Conservation (phyloP, 2,329 filamentous ascomycete species). For the Arachnopeziza araneosa region DNA sequence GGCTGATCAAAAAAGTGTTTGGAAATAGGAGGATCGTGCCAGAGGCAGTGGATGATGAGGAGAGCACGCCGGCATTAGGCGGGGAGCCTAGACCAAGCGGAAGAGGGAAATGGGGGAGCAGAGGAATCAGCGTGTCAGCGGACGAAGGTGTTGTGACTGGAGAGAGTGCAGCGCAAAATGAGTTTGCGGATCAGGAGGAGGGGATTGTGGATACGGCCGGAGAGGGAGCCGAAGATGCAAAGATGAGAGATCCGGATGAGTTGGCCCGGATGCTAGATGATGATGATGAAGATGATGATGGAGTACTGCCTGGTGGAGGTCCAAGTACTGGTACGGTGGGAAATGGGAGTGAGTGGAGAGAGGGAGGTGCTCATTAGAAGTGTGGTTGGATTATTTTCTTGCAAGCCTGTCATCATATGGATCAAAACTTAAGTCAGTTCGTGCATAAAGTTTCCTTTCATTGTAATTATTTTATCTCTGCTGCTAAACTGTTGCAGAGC, state of each 20-base stretch:
- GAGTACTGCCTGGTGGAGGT: background rate
- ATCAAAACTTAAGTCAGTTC: background rate
- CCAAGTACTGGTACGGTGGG: background rate
- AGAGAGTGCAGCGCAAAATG: constrained; percentile 38
- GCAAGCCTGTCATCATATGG: background rate
- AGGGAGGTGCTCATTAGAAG: background rate
- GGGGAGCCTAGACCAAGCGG: background rate
- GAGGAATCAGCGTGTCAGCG: constrained; percentile 61
- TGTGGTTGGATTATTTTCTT: background rate
- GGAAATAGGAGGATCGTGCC: constrained; percentile 57
- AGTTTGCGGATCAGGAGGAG: constrained; percentile 38
- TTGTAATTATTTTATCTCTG: background rate
- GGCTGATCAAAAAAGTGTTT: constrained; percentile 75
- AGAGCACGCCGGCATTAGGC: constrained; percentile 16
- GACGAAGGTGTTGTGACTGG: constrained; percentile 53
- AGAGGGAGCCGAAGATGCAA: constrained; percentile 54
- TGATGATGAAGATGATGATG: constrained; percentile 38
- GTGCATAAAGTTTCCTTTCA: background rate
- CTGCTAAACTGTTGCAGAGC: background rate
- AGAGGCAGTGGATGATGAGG: constrained; percentile 22
- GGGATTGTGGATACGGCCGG: constrained; percentile 34
- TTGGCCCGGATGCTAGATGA: constrained; percentile 55
- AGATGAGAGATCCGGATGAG: constrained; percentile 62
- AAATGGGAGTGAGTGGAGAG: background rate
- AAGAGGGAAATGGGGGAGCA: constrained; percentile 47